Conservation (phyloP, 169 alveolate species). For the Plasmodium vinckei region DNA sequence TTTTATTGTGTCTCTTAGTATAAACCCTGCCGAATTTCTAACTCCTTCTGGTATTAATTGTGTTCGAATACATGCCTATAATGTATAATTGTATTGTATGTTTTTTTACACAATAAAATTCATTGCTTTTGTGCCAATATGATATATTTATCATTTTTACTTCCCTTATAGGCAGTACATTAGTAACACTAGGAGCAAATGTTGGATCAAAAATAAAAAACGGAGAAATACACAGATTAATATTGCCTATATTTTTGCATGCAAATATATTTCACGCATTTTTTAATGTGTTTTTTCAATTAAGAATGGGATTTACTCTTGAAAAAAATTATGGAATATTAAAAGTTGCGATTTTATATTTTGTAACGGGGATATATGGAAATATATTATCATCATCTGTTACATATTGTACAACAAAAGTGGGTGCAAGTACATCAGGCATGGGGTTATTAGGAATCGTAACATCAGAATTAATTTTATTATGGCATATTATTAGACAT, state of each 20-base stretch:
- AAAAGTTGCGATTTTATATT: constrained; percentile 78
- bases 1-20: constrained; percentile 70
- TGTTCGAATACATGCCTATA: background rate
- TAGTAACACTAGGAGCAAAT: constrained; percentile 83
- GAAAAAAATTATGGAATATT: constrained; percentile 86
- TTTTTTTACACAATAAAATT: background rate
- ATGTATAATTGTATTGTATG: background rate
- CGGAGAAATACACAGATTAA: constrained; percentile 89
- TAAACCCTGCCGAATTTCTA: constrained; percentile 56
- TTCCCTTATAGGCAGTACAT: constrained; percentile 70
- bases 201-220: constrained; percentile 81
- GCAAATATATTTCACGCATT: constrained; percentile 87
- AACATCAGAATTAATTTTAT: constrained; percentile 85
- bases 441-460: constrained; percentile 88
- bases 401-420: constrained; percentile 84
- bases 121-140: background rate
- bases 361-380: constrained; percentile 85
- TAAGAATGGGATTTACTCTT: constrained; percentile 86
- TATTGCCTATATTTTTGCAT: constrained; percentile 86
- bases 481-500: constrained; percentile 87
- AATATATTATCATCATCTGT: constrained; percentile 85
- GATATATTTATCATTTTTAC: background rate
- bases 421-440: constrained; percentile 91
- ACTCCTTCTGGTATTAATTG: constrained; percentile 61
- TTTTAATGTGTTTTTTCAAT: constrained; percentile 87